Evolutionary conservation across 495 filamentous ascomycete species (phyloP), one percentile per base, ranked within the genome.

Genomic region (Lasiosphaeris hirsuta): DNA sequence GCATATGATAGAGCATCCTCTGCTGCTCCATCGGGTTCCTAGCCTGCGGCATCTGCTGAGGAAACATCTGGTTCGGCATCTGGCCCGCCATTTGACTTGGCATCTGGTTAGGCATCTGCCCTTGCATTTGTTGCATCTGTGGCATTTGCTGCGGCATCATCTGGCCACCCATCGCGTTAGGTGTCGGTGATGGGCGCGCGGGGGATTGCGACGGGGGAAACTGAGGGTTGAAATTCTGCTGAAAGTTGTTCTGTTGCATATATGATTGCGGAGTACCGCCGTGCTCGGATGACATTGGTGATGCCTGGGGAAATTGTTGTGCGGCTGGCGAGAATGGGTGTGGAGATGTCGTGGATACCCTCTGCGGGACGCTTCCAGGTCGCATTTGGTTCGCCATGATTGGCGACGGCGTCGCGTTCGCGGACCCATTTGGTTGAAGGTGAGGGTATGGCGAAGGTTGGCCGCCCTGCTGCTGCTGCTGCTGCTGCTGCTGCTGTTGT

Each of bases 341-440:
- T 3, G 93, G 93, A 13, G 93, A 97, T 35, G 90, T 85, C 23
- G 94, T 96, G 57, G 90, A 86, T 70, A 96, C 87, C 54, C 91
- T 77, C 72, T 92, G 90, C 11, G 87, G 88, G 37, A 85, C 82
- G 63, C 75, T 82, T 9, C 80, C 78, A 17, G 81, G 79, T 51
- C 81, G 80, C 63, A 82, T 71, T 71, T 94, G 91, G 71, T 92
- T 91, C 44, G 78, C 79, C 78, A 91, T 81, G 64, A 90, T 81
- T 45, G 93, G 93, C 2, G 93, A 97, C 41, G 91, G 92, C 15
- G 89, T 93, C 51, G 91, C 86, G 68, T 87, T 92, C 41, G 85
- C 79, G 10, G 92, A 88, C 34, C 86, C 85, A 66, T 87, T 86
- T 69, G 90, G 87, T 69, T 92, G 89, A 18, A 95, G 84, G 65